These are phyloP conservation scores for Stagonosporopsis chrysanthemi DNA, from an alignment of 2,329 filamentous ascomycete species.

Conservation along the genomic window DNA sequence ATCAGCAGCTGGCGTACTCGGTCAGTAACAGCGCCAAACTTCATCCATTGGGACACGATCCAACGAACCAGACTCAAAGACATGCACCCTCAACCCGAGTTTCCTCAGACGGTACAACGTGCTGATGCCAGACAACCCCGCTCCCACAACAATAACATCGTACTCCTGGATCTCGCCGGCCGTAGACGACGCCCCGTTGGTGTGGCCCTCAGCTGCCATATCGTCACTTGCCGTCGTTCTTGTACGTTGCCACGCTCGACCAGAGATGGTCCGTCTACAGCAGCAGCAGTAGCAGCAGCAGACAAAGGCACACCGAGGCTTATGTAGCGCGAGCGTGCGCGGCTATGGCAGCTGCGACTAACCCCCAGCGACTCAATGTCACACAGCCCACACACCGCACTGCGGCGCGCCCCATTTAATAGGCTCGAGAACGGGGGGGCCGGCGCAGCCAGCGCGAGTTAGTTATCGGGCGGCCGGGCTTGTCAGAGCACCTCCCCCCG, in stretches of 20 bases:
- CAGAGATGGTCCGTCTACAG: neutral
- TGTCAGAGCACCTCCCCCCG: too few relatives aligned
- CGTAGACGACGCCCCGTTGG: neutral
- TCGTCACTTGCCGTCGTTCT: neutral
- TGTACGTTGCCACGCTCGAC: too few relatives aligned
- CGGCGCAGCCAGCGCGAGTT: too few relatives aligned
- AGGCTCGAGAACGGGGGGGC: too few relatives aligned
- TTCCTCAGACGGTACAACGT: constrained; percentile 30
- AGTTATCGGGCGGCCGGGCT: too few relatives aligned
- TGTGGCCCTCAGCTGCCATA: neutral
- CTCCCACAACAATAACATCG: constrained; percentile 37
- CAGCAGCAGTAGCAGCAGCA: neutral
- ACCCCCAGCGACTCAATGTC: neutral
- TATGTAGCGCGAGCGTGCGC: neutral
- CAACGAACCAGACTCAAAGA: constrained; percentile 30
- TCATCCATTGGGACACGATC: neutral
- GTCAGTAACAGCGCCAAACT: neutral
- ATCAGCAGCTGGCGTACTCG: constrained; percentile 3
- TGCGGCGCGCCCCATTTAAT: too few relatives aligned
- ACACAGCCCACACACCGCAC: too few relatives aligned
- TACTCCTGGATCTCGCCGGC: constrained; percentile 7
- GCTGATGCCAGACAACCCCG: constrained; percentile 38
- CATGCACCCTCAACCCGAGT: constrained; percentile 27
- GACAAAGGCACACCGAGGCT: neutral
- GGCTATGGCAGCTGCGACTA: constrained; percentile 3